Percentiles rank a stretch among this genome's conserved stretches.
Conservation (phyloP, 2,329 filamentous ascomycete genomes). For the Sporothrix protearum region DNA sequence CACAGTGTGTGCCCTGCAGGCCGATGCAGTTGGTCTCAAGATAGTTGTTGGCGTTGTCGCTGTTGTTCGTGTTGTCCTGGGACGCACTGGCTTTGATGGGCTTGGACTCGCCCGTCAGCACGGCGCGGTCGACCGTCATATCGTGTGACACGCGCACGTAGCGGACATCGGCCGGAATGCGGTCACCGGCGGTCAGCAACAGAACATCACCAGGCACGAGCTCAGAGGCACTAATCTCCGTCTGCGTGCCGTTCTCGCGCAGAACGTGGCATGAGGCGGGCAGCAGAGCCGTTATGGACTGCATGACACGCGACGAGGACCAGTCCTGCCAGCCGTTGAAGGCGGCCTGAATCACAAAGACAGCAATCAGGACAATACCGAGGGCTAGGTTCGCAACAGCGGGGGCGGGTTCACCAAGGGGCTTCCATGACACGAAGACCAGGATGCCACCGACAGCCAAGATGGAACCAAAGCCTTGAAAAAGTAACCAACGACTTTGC, state of each 20-base stretch:
- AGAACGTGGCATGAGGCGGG: slow-evolving; percentile 66
- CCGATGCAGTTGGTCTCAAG: slow-evolving; percentile 74
- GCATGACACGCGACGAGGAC: slow-evolving; percentile 73
- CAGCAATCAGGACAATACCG: slow-evolving; percentile 66
- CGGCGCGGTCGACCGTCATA: slow-evolving; percentile 67
- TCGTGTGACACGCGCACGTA: slow-evolving; percentile 55
- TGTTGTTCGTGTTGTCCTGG: slow-evolving; percentile 61
- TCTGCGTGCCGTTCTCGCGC: slow-evolving; percentile 51
- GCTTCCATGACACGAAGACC: slow-evolving; percentile 74
- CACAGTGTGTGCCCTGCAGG: slow-evolving; percentile 74
- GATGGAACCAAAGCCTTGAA: slow-evolving; percentile 72
- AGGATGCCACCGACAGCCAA: slow-evolving; percentile 65
- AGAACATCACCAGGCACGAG: slow-evolving; percentile 71
- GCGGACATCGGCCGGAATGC: slow-evolving; percentile 69
- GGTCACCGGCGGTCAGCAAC: slow-evolving; percentile 66
- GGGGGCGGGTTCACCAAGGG: slow-evolving; percentile 63
- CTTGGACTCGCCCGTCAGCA: slow-evolving; percentile 68
- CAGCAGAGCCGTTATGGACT: slow-evolving; percentile 73
- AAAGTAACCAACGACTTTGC: slow-evolving; percentile 63
- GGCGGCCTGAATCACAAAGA: slow-evolving; percentile 65
- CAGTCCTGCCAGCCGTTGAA: slow-evolving; percentile 72
- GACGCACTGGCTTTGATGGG: slow-evolving; percentile 56
- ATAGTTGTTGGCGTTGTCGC: slow-evolving; percentile 50
- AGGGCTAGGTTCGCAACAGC: slow-evolving; percentile 66
- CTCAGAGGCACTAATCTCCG: slow-evolving; percentile 46